Base-by-base conservation (phyloP, 139 green algal species). In the Prasinococcaceae sp. region DNA sequence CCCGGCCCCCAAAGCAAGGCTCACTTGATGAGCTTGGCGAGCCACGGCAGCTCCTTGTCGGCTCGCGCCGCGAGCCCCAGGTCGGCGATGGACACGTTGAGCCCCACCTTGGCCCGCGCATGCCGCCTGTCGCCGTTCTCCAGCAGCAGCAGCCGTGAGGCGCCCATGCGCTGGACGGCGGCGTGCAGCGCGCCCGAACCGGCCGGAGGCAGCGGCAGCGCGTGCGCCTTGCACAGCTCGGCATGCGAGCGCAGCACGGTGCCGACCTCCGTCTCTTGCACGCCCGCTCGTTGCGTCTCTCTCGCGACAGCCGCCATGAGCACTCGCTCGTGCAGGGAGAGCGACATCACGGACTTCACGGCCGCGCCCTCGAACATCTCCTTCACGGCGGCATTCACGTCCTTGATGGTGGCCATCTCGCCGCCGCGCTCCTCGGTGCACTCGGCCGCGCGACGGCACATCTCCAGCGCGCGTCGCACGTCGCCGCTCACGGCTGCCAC, bases 401-500 rank as follows among this genome's bases (percentile, higher is more conserved):
- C 61, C 3, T 35, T n/a, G 23, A 73, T 38, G 4, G 32, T 47
- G n/a, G 20, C 16, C 23, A 9, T 28, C 26, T 35, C 17, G n/a
- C 22, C 35, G 17, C 19, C 17, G 43, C 51, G 30, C 14, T 47
- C 45, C 25, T 60, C 47, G 1, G 70, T 69, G 0, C 71, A 22
- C 57, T 79, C 70, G 1, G 41, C 69, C 0, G 47, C 70, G 16
- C 70, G 30, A 0, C 70, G 43, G 35, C 61, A 74, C 10, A 79
- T 27, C 55, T 79, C 70, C 0, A 79, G 62, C 10, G 60, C 70
- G 4, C 70, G 49, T 22, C 71, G 28, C 16, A 66, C 63, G 30
- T 75, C 70, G 9, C 71, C 71, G 1, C 40, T 64, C 3, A 75
- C 58, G 6, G 58, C 39, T 0, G 71, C 71, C 3, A 79, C 71